Evolutionary conservation across 441 rosid species (phyloP).

Genomic region (Mallotus japonicus): DNA sequence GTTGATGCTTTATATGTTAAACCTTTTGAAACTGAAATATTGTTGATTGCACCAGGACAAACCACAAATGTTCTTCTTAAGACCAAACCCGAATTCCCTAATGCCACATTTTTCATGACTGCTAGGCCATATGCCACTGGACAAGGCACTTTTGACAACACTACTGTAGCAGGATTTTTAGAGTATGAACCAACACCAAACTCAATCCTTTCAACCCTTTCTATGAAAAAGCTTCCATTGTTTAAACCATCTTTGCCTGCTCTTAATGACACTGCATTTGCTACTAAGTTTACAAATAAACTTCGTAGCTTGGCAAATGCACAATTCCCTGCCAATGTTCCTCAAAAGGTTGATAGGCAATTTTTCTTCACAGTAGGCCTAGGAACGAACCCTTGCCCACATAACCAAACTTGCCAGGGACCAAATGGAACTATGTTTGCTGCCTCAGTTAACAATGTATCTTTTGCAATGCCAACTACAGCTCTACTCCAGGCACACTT

Average conservation of each 20-base stretch:
- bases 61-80: constrained; percentile 64
- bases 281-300: constrained; percentile 42
- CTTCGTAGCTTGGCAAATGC: constrained; percentile 53
- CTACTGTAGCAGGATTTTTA: constrained; percentile 67
- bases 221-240: constrained; percentile 38
- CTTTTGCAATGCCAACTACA: constrained; percentile 62
- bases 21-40: constrained; percentile 51
- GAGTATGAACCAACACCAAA: constrained; percentile 39
- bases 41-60: constrained; percentile 74
- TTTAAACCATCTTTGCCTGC: constrained; percentile 57
- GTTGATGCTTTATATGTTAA: constrained; percentile 67
- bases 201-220: constrained; percentile 10
- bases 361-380: constrained; percentile 70
- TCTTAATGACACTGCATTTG: constrained; percentile 60
- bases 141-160: constrained; percentile 66
- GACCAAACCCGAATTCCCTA: constrained; percentile 51
- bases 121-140: constrained; percentile 71
- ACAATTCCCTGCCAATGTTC: constrained; percentile 67
- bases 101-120: constrained; percentile 62
- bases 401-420: constrained; percentile 78
- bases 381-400: constrained; percentile 60
- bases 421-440: constrained; percentile 44
- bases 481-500: constrained; percentile 68
- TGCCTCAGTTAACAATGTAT: constrained; percentile 41
- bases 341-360: constrained; percentile 44